These are phyloP conservation scores for Actinomortierella wolfii DNA, from an alignment of 371 early-diverging fungal genomes.

Conservation along the genomic window DNA sequence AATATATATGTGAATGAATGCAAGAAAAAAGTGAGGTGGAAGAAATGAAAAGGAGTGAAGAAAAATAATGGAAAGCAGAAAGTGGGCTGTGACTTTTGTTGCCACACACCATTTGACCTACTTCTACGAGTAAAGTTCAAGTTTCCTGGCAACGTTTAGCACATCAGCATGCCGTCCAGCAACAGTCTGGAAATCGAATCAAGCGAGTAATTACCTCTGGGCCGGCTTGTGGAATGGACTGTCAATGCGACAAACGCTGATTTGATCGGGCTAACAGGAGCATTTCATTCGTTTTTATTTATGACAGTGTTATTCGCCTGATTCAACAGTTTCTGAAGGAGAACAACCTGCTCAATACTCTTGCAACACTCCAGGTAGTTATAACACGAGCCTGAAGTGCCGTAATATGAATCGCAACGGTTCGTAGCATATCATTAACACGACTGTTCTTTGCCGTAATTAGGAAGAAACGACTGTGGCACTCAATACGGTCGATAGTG, in stretches of 20 bases:
- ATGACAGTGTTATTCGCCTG: slow-evolving; percentile 77
- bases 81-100: no score
- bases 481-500: slow-evolving; percentile 83
- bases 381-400: not conserved
- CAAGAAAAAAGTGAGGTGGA: not conserved
- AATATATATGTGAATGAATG: not conserved
- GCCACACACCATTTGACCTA: no score
- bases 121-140: no score
- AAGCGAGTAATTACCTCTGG: slow-evolving; percentile 58
- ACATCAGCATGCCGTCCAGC: slow-evolving; percentile 13
- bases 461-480: slow-evolving; percentile 80
- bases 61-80: no score
- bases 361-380: slow-evolving; percentile 69
- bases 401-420: no score
- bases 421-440: no score
- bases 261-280: not conserved
- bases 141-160: no score
- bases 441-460: no score
- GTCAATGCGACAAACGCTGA: no score
- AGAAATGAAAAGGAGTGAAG: not conserved
- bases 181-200: slow-evolving; percentile 65
- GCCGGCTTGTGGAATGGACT: not conserved
- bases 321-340: slow-evolving; percentile 92
- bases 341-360: slow-evolving; percentile 76
- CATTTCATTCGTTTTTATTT: not conserved